Evolutionary conservation across 768 basidiomycete species (phyloP).

Genomic region (Boletus vermiculosoides): DNA sequence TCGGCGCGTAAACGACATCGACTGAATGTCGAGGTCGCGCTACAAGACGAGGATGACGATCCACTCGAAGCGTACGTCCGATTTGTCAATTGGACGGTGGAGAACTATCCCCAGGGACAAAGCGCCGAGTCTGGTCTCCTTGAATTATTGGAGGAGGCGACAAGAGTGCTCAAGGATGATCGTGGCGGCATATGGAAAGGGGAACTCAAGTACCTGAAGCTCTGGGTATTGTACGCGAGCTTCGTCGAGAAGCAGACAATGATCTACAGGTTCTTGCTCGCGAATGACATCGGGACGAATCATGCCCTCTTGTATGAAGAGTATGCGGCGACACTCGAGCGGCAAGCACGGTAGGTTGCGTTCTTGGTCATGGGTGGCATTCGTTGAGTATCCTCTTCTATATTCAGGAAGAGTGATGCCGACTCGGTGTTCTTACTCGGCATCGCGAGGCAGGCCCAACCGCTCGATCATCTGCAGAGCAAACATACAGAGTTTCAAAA

Average conservation of each 20-base stretch:
- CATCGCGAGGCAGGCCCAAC: constrained; percentile 77
- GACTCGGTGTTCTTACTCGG: constrained; percentile 88
- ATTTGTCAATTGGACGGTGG: constrained; percentile 89
- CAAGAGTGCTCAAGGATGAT: constrained; percentile 77
- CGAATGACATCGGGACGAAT: constrained; percentile 84
- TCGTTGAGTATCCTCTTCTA: constrained; percentile 15
- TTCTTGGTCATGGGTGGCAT: constrained; percentile 32
- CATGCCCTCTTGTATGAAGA: constrained; percentile 90
- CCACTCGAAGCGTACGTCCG: constrained; percentile 83
- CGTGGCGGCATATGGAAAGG: constrained; percentile 69
- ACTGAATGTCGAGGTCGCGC: constrained; percentile 67
- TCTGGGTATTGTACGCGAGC: constrained; percentile 93
- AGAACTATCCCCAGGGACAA: constrained; percentile 92
- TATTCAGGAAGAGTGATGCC: constrained; percentile 75
- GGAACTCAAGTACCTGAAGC: constrained; percentile 84
- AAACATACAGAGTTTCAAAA: constrained; percentile 87
- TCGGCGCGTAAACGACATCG: constrained; percentile 64
- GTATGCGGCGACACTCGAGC: constrained; percentile 80
- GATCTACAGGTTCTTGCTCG: constrained; percentile 87
- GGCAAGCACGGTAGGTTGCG: constrained; percentile 66
- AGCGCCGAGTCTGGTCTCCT: constrained; percentile 88
- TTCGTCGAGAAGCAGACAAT: constrained; percentile 87
- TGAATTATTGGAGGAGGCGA: constrained; percentile 90
- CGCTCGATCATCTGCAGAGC: constrained; percentile 74
- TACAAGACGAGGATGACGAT: constrained; percentile 75